Evolutionary conservation across 352 stramenopile genomes (phyloP).

Genomic region (Phytophthora sansomeana): DNA sequence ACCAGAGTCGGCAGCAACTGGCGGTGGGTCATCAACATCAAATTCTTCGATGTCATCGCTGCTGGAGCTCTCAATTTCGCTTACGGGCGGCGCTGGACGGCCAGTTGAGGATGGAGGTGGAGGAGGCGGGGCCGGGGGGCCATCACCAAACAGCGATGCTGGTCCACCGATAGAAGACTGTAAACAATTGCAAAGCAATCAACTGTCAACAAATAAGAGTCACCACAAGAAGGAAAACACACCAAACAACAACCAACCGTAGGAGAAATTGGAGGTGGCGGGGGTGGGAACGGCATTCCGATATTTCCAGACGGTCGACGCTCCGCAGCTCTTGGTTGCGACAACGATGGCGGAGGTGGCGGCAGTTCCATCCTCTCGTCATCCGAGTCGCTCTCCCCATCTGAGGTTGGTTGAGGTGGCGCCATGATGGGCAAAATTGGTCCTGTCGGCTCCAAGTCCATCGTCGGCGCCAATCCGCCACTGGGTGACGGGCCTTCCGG

Average conservation of each 20-base stretch:
- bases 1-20: slow-evolving; percentile 22
- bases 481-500: slow-evolving; percentile 80
- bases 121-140: slow-evolving; percentile 57
- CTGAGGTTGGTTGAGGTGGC: slow-evolving; percentile 28
- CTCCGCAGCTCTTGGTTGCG: slow-evolving; percentile 18
- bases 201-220: not conserved
- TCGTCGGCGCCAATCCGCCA: slow-evolving; percentile 41
- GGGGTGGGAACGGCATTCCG: slow-evolving; percentile 58
- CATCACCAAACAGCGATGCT: slow-evolving; percentile 63
- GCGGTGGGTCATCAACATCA: slow-evolving; percentile 40
- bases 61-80: slow-evolving; percentile 65
- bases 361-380: slow-evolving; percentile 36
- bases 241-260: slow-evolving; percentile 48
- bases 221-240: not conserved
- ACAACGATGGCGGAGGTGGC: slow-evolving; percentile 47
- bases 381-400: slow-evolving; percentile 32
- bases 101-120: slow-evolving; percentile 36
- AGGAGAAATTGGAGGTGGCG: slow-evolving; percentile 58
- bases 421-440: slow-evolving; percentile 50
- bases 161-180: slow-evolving; percentile 50
- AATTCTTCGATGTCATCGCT: slow-evolving; percentile 65
- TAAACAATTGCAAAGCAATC: slow-evolving; percentile 40
- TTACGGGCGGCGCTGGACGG: slow-evolving; percentile 27
- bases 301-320: slow-evolving; percentile 49
- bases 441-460: slow-evolving; percentile 35